Evolutionary conservation across 2,329 filamentous ascomycete species (phyloP).

Genomic region (Diaporthe vaccinii): DNA sequence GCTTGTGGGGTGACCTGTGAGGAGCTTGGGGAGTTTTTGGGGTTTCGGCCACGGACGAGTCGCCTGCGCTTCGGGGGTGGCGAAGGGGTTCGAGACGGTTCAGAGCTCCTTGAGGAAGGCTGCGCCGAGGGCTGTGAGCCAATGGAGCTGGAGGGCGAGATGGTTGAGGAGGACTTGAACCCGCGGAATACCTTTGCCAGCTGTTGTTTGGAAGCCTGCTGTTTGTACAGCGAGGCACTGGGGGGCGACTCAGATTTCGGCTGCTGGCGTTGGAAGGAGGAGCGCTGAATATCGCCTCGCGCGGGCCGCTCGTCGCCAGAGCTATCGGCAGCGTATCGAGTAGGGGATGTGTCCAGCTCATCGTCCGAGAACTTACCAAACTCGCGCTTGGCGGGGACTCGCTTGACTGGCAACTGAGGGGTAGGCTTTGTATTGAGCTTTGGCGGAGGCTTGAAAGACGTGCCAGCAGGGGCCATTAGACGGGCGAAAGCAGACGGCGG

Average conservation of each 20-base stretch:
- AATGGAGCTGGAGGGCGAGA: conserved; percentile 27
- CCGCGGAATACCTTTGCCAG: conserved; percentile 39
- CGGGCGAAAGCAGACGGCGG: conserved; percentile 18
- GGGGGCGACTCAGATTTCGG: conserved; percentile 52
- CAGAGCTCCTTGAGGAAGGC: conserved; percentile 30
- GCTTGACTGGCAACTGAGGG: conserved; percentile 31
- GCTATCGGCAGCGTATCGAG: conserved; percentile 63
- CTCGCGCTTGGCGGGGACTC: conserved; percentile 38
- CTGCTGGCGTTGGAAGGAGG: conserved; percentile 62
- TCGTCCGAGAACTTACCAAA: conserved; percentile 50
- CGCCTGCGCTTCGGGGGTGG: conserved; percentile 37
- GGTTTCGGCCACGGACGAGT: conserved; percentile 33
- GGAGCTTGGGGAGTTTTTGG: conserved; percentile 27
- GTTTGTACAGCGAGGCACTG: conserved; percentile 36
- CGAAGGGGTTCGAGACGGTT: conserved; percentile 34
- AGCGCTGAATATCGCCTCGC: conserved; percentile 74
- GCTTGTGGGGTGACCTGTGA: conserved; percentile 18
- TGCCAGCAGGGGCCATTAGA: conserved; percentile 81
- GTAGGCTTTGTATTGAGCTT: conserved; percentile 41
- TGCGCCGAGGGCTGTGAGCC: conserved; percentile 31
- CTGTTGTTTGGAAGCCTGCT: conserved; percentile 36
- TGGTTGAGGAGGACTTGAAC: background rate
- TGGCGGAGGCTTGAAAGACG: conserved; percentile 68
- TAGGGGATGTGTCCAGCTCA: conserved; percentile 52
- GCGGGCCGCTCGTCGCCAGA: conserved; percentile 69